These are phyloP conservation scores for Wickerhamiella alocasiicola DNA, from an alignment of 805 yeast genomes.

Conservation along the genomic window DNA sequence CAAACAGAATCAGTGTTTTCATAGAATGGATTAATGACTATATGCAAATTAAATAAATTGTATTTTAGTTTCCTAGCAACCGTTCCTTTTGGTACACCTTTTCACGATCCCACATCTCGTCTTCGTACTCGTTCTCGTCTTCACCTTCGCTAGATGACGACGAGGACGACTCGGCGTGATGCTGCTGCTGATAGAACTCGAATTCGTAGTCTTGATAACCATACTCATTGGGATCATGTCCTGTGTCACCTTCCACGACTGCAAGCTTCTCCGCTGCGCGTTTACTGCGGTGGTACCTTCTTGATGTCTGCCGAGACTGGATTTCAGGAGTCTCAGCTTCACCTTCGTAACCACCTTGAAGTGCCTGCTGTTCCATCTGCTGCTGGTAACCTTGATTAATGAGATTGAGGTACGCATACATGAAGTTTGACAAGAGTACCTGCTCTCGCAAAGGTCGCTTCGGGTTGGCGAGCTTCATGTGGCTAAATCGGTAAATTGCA, in stretches of 20 bases:
- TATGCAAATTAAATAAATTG: not conserved
- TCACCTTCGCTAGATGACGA: constrained; percentile 3
- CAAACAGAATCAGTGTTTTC: too few species aligned
- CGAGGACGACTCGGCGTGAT: constrained; percentile 12
- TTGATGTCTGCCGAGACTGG: not conserved
- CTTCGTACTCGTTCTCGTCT: constrained; percentile 6
- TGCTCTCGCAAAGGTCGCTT: constrained; percentile 85
- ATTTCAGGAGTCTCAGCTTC: not conserved
- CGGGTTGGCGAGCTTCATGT: constrained; percentile 86
- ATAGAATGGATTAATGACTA: too few species aligned
- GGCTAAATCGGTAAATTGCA: constrained; percentile 86
- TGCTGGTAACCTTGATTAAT: constrained; percentile 63
- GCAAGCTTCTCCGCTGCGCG: not conserved
- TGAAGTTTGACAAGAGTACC: constrained; percentile 84
- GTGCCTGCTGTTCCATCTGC: constrained; percentile 21
- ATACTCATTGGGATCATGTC: constrained; percentile 9
- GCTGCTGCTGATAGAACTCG: constrained; percentile 10
- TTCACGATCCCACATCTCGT: constrained; percentile 2
- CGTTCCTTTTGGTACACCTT: too few species aligned
- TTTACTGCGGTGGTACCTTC: not conserved
- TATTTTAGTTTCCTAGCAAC: too few species aligned
- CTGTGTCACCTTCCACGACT: constrained; percentile 2
- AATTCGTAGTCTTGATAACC: constrained; percentile 8
- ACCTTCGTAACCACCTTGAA: constrained; percentile 1
- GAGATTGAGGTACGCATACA: constrained; percentile 91